A percentile compares a stretch with the other conserved stretches of the same genome.
Conservation (phyloP, 2,329 filamentous ascomycete species). For the Paecilomyces formosus region DNA sequence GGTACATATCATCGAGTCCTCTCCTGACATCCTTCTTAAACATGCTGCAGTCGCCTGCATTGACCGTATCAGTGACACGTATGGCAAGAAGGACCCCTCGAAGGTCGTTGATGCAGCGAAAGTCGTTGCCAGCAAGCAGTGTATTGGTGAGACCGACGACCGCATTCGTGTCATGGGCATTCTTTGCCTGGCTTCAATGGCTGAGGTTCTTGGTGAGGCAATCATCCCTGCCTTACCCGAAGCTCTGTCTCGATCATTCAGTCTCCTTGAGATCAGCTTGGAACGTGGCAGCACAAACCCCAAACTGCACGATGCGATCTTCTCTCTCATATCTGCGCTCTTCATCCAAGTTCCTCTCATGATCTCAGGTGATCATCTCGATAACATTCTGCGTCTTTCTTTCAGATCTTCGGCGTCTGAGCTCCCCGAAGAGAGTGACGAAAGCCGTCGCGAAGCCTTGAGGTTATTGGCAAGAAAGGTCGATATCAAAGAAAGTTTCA, state of each 20-base stretch:
- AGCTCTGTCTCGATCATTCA: slow-evolving; percentile 64
- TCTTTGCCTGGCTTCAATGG: slow-evolving; percentile 78
- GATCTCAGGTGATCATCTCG: slow-evolving; percentile 67
- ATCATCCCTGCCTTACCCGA: slow-evolving; percentile 76
- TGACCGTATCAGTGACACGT: slow-evolving; percentile 88
- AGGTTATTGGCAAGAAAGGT: slow-evolving; percentile 69
- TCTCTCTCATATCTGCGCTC: slow-evolving; percentile 69
- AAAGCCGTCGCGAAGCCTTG: slow-evolving; percentile 62
- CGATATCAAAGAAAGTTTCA: slow-evolving; percentile 68
- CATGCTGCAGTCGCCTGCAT: slow-evolving; percentile 82
- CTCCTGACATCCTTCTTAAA: slow-evolving; percentile 66
- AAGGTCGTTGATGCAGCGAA: slow-evolving; percentile 68
- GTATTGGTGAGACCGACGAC: slow-evolving; percentile 65
- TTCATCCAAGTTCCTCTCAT: slow-evolving; percentile 84
- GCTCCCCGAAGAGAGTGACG: slow-evolving; percentile 55
- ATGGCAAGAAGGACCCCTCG: slow-evolving; percentile 82
- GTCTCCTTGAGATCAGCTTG: slow-evolving; percentile 62
- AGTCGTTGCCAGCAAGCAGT: slow-evolving; percentile 67
- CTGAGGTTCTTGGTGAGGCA: slow-evolving; percentile 79
- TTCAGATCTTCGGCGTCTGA: slow-evolving; percentile 61
- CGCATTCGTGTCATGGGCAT: slow-evolving; percentile 76
- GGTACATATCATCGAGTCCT: slow-evolving; percentile 66
- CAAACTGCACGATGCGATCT: slow-evolving; percentile 73
- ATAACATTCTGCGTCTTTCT: slow-evolving; percentile 63
- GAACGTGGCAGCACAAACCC: slow-evolving; percentile 45